These are phyloP conservation scores for Ophiostoma himal-ulmi DNA, from an alignment of 2,329 filamentous ascomycete genomes.

Conservation along the genomic window DNA sequence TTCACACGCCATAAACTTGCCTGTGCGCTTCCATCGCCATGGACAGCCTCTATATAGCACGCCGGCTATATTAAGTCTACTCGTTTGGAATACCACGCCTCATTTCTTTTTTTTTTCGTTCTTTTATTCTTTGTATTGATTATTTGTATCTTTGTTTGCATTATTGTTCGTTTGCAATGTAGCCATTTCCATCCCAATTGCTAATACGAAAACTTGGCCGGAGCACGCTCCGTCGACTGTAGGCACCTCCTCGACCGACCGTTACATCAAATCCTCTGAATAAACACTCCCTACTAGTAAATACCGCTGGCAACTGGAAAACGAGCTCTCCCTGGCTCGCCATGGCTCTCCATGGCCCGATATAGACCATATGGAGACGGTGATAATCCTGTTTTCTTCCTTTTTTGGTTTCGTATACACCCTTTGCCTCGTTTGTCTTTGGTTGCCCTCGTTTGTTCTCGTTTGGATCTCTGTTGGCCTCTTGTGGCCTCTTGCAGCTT, in stretches of 20 bases:
- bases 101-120: background rate
- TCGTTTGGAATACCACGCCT: background rate
- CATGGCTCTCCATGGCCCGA: background rate
- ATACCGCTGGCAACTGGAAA: background rate
- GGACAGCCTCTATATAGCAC: conserved; percentile 1
- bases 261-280: conserved; percentile 4
- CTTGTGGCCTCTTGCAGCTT: background rate
- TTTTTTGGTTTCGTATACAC: background rate
- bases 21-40: conserved; percentile 9
- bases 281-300: background rate
- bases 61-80: conserved; percentile 1
- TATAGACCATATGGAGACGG: background rate
- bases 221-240: background rate
- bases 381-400: conserved; percentile 2
- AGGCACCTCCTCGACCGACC: background rate
- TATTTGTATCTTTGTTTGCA: too few species aligned
- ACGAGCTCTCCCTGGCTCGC: background rate
- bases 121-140: background rate
- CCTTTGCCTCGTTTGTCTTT: background rate
- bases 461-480: background rate
- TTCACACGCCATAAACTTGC: background rate
- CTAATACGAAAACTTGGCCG: background rate
- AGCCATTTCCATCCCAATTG: background rate
- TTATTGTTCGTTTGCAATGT: too few species aligned
- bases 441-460: background rate